Percentiles rank a stretch among this genome's conserved stretches.
phyloP scores from a whole-genome alignment of 352 stramenopile species.

The Phytophthora capsici region DNA sequence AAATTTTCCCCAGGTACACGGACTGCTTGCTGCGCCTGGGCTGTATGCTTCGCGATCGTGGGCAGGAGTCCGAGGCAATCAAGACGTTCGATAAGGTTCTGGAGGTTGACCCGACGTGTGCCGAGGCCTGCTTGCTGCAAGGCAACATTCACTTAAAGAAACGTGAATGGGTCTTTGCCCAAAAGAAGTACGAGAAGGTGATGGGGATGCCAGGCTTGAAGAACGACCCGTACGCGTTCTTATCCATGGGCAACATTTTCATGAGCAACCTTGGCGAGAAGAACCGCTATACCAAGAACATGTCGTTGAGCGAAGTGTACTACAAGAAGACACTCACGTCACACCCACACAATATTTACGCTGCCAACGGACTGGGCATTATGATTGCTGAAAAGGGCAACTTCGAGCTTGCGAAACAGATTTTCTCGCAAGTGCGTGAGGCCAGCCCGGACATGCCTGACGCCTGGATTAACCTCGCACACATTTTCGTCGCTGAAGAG shows the following conservation, averaged over 20 bases:
- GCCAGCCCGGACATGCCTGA: constrained; percentile 96
- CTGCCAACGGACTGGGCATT: constrained; percentile 97
- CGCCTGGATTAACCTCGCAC: constrained; percentile 96
- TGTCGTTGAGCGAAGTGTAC: constrained; percentile 94
- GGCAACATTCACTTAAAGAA: constrained; percentile 96
- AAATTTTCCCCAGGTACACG: constrained; percentile 94
- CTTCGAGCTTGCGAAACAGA: constrained; percentile 95
- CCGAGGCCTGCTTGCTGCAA: constrained; percentile 94
- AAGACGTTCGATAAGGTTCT: constrained; percentile 95
- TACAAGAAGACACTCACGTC: constrained; percentile 96
- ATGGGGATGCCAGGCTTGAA: constrained; percentile 96
- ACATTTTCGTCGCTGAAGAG: constrained; percentile 97
- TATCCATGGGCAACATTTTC: constrained; percentile 98
- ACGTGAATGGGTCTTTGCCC: constrained; percentile 94
- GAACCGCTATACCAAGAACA: constrained; percentile 96
- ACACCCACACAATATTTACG: constrained; percentile 95
- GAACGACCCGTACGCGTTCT: constrained; percentile 96
- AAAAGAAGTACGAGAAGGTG: constrained; percentile 93
- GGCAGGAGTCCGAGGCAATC: constrained; percentile 87
- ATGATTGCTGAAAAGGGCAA: constrained; percentile 98
- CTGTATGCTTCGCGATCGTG: constrained; percentile 94
- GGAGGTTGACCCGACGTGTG: constrained; percentile 89
- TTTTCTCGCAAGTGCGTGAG: constrained; percentile 97
- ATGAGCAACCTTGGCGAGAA: constrained; percentile 97
- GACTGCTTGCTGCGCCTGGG: constrained; percentile 94